Evolutionary conservation across 441 rosid species (phyloP).

Genomic region (Eutrema salsugineum): DNA sequence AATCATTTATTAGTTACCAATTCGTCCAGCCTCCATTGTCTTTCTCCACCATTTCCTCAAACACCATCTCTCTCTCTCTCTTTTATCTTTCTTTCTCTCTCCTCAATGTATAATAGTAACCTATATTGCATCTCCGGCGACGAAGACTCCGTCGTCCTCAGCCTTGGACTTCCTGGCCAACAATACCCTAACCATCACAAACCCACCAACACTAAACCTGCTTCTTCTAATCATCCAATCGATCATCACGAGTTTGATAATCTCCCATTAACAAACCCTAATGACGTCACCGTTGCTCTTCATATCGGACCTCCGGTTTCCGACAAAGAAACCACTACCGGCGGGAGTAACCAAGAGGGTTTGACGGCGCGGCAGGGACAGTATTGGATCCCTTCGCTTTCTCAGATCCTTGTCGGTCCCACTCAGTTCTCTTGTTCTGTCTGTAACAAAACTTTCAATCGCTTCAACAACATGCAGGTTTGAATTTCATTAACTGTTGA

Average conservation of each 20-base stretch:
- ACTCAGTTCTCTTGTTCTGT: constrained; percentile 89
- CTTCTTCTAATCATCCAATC: constrained; percentile 5
- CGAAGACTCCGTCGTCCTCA: constrained; percentile 62
- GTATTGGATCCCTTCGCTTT: constrained; percentile 87
- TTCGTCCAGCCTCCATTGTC: constrained; percentile 38
- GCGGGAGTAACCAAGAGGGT: constrained; percentile 31
- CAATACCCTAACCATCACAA: constrained; percentile 29
- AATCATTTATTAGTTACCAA: constrained; percentile 26
- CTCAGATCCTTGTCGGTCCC: constrained; percentile 85
- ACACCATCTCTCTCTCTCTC: neutral
- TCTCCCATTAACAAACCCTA: constrained; percentile 24
- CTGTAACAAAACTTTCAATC: constrained; percentile 80
- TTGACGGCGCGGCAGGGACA: constrained; percentile 46
- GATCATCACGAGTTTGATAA: neutral
- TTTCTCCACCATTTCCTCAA: constrained; percentile 26
- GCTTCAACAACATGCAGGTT: constrained; percentile 96
- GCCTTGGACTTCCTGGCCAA: constrained; percentile 78
- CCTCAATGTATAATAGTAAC: constrained; percentile 11
- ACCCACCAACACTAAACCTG: constrained; percentile 24
- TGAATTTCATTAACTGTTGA: neutral
- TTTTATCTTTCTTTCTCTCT: neutral
- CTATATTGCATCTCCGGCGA: constrained; percentile 34
- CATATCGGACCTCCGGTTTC: constrained; percentile 52
- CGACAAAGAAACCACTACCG: constrained; percentile 16
- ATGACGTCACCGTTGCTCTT: constrained; percentile 65